Conservation (phyloP, 352 stramenopile species). For the Phytophthora sp. region DNA sequence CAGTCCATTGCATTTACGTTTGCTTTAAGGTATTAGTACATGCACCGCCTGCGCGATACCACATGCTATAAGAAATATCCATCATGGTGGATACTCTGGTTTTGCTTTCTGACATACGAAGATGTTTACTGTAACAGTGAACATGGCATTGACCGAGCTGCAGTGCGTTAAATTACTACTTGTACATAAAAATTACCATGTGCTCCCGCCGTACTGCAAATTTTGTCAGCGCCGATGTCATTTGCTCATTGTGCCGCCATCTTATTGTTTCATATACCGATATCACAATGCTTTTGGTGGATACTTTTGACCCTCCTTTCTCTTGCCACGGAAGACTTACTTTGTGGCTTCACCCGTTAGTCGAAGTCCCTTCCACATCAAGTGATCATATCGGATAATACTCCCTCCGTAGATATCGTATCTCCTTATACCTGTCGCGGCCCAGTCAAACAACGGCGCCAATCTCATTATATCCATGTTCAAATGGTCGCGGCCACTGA, state of each 20-base stretch:
- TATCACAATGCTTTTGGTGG: conserved; percentile 10
- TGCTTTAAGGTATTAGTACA: no score
- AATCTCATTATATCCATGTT: conserved; percentile 21
- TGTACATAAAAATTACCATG: no score
- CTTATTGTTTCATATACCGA: neutral
- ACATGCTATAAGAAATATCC: conserved; percentile 11
- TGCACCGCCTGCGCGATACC: neutral
- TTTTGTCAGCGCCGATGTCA: no score
- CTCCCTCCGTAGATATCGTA: conserved; percentile 12
- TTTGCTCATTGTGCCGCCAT: no score
- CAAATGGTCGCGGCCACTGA: conserved; percentile 12
- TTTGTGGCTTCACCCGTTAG: conserved; percentile 32
- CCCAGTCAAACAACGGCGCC: conserved; percentile 14
- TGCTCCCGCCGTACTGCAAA: no score
- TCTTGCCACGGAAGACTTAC: conserved; percentile 26
- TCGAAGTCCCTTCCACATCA: conserved; percentile 27
- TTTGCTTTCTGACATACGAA: neutral
- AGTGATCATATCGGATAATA: no score
- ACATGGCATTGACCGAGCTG: neutral
- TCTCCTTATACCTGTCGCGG: conserved; percentile 2
- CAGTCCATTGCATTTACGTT: no score
- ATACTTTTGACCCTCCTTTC: conserved; percentile 14
- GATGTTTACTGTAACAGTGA: no score
- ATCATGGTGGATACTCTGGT: neutral
- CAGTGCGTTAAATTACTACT: neutral